phyloP scores from a whole-genome alignment of 176 grass and related monocot genomes.

The Cenchrus fungigraminus region DNA sequence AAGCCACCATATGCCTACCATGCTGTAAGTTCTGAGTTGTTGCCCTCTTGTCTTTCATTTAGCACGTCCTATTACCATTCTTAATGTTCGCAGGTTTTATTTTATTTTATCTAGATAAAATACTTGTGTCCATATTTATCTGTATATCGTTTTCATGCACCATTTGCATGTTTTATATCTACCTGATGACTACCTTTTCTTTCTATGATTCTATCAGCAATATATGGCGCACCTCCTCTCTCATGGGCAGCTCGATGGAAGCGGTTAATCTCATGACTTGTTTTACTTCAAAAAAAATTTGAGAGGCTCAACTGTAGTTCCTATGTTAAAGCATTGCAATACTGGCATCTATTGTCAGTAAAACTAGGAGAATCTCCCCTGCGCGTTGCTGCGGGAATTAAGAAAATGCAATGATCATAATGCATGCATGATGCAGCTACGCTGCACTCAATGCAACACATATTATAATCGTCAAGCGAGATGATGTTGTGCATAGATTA shows the following conservation, averaged over 20 bases:
- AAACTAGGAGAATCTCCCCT: not conserved
- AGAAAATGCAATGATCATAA: no score
- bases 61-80: not conserved
- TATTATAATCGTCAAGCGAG: no score
- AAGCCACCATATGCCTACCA: conserved; percentile 87
- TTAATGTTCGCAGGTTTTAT: not conserved
- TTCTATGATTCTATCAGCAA: conserved; percentile 67
- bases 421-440: no score
- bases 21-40: conserved; percentile 56
- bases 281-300: no score
- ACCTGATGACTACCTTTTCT: not conserved
- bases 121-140: not conserved
- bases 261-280: conserved; percentile 38
- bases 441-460: no score
- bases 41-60: not conserved
- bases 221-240: conserved; percentile 86
- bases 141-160: not conserved
- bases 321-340: not conserved
- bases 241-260: conserved; percentile 67
- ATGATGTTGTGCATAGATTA: no score
- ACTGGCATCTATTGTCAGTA: not conserved
- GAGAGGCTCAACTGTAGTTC: not conserved
- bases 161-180: conserved; percentile 1
- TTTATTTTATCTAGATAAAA: not conserved
- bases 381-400: no score